phyloP scores from a whole-genome alignment of 352 stramenopile genomes.

The Halophytophthora batemanensis region DNA sequence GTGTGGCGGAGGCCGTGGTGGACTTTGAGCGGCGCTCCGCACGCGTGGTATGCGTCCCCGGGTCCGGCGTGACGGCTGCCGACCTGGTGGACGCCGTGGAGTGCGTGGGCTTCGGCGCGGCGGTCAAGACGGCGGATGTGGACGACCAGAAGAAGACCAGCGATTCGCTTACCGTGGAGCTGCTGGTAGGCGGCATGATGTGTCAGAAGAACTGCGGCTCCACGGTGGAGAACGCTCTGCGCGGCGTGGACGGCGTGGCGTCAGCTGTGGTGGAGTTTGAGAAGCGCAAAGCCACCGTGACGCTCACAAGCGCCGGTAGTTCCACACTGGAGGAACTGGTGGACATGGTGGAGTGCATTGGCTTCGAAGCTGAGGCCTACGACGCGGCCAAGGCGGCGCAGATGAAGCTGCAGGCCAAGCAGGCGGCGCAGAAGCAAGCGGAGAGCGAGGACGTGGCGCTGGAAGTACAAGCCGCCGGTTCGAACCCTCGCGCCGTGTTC shows the following conservation, averaged over 20 bases:
- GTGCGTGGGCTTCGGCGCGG: conserved; percentile 70
- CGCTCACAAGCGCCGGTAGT: conserved; percentile 38
- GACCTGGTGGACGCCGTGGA: conserved; percentile 78
- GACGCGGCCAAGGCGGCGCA: conserved; percentile 50
- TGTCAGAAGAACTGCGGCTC: conserved; percentile 95
- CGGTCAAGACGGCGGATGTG: conserved; percentile 27
- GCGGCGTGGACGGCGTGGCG: conserved; percentile 70
- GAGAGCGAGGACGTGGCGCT: conserved; percentile 27
- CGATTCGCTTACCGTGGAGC: conserved; percentile 37
- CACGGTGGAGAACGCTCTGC: conserved; percentile 85
- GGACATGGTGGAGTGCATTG: conserved; percentile 77
- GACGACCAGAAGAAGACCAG: neutral
- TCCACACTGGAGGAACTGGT: conserved; percentile 60
- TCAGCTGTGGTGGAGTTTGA: conserved; percentile 71
- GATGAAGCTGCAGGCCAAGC: conserved; percentile 46
- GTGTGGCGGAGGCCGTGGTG: conserved; percentile 69
- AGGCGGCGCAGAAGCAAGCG: conserved; percentile 20
- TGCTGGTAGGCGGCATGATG: conserved; percentile 93
- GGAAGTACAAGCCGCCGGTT: conserved; percentile 27
- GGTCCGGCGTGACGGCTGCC: conserved; percentile 30
- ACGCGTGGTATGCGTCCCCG: conserved; percentile 45
- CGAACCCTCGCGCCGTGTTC: conserved; percentile 74
- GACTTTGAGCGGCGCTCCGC: conserved; percentile 62
- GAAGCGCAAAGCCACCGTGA: conserved; percentile 62
- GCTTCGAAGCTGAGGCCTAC: conserved; percentile 58